phyloP scores from a whole-genome alignment of 805 yeast genomes.

The Candida michaelii region DNA sequence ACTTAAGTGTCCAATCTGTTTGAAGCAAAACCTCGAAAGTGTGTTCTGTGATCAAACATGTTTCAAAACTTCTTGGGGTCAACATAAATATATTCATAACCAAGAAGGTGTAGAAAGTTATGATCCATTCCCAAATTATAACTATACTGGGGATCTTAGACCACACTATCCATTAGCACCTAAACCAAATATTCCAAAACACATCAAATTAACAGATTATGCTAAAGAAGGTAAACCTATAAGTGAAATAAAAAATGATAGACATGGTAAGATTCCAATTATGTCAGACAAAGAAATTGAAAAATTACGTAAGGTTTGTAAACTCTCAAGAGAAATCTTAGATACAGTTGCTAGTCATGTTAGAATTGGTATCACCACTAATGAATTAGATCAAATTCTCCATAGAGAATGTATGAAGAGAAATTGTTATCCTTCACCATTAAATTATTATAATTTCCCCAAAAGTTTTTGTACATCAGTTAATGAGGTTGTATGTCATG shows the following conservation, averaged over 20 bases:
- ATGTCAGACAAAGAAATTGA: slow-evolving; percentile 68
- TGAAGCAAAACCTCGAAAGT: slow-evolving; percentile 62
- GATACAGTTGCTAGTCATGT: slow-evolving; percentile 84
- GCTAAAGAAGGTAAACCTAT: slow-evolving; percentile 77
- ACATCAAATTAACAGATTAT: slow-evolving; percentile 78
- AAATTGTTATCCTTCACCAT: slow-evolving; percentile 90
- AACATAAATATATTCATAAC: slow-evolving; percentile 75
- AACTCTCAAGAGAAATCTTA: slow-evolving; percentile 80
- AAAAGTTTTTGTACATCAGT: slow-evolving; percentile 90
- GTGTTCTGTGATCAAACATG: slow-evolving; percentile 84
- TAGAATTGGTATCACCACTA: slow-evolving; percentile 89
- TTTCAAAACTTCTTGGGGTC: slow-evolving; percentile 67
- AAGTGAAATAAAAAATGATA: slow-evolving; percentile 71
- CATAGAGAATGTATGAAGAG: slow-evolving; percentile 88
- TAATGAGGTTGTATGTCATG: slow-evolving; percentile 95
- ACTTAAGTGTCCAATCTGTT: slow-evolving; percentile 88
- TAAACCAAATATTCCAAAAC: slow-evolving; percentile 67
- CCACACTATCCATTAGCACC: slow-evolving; percentile 82
- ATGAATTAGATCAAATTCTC: slow-evolving; percentile 81
- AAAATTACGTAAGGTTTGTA: slow-evolving; percentile 72
- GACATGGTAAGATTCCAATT: slow-evolving; percentile 63
- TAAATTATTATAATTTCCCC: slow-evolving; percentile 92
- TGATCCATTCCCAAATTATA: slow-evolving; percentile 83
- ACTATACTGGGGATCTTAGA: slow-evolving; percentile 71
- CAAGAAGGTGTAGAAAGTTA: slow-evolving; percentile 56